Evolutionary conservation across 768 basidiomycete genomes (phyloP).

Genomic region (Chiua virens): DNA sequence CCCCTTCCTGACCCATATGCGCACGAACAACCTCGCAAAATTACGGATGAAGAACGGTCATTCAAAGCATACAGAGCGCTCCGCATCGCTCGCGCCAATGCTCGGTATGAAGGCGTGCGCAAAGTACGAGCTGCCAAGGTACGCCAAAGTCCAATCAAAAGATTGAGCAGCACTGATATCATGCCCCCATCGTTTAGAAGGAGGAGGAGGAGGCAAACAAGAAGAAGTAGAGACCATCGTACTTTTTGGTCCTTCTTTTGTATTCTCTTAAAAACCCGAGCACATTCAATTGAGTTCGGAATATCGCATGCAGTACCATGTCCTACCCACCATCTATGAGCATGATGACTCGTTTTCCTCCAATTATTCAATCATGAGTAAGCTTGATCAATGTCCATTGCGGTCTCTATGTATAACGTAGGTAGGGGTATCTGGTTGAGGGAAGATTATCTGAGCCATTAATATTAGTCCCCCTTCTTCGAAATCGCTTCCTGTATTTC

Average conservation of each 20-base stretch:
- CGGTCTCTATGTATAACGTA: no score
- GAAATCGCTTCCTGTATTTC: slow-evolving; percentile 67
- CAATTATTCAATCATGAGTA: neutral
- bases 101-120: slow-evolving; percentile 84
- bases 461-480: slow-evolving; percentile 39
- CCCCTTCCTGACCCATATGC: slow-evolving; percentile 67
- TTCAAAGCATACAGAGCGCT: slow-evolving; percentile 89
- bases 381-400: neutral
- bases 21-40: slow-evolving; percentile 88
- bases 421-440: slow-evolving; percentile 21
- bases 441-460: neutral
- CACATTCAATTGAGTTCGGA: slow-evolving; percentile 19
- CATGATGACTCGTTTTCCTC: slow-evolving; percentile 5
- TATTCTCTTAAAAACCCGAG: slow-evolving; percentile 40
- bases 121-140: slow-evolving; percentile 87
- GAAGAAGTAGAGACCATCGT: slow-evolving; percentile 66
- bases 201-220: slow-evolving; percentile 91
- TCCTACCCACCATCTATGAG: slow-evolving; percentile 32
- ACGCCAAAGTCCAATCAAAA: slow-evolving; percentile 28
- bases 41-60: slow-evolving; percentile 85
- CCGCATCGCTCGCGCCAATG: slow-evolving; percentile 77
- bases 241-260: slow-evolving; percentile 19
- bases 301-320: slow-evolving; percentile 34
- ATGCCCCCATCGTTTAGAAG: slow-evolving; percentile 46
- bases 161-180: slow-evolving; percentile 14